These are phyloP conservation scores for Platanthera zijinensis DNA, from an alignment of 106 monocot genomes.

Conservation along the genomic window DNA sequence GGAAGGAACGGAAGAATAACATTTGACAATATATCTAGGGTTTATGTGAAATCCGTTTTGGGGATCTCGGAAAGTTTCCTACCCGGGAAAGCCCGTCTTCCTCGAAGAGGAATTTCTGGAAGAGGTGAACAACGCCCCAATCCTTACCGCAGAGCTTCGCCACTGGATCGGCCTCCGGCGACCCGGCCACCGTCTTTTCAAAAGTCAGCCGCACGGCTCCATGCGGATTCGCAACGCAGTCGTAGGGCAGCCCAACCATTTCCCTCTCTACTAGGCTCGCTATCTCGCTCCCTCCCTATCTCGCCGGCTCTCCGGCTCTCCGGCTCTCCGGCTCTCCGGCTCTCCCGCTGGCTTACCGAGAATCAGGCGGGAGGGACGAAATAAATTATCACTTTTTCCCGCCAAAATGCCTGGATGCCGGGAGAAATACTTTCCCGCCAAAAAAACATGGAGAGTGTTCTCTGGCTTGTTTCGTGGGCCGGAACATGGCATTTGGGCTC, in stretches of 20 bases:
- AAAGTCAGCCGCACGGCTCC: slow-evolving; percentile 79
- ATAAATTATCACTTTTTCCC: neutral
- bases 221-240: slow-evolving; percentile 71
- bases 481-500: too few relatives aligned
- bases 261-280: slow-evolving; percentile 25
- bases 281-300: slow-evolving; percentile 5
- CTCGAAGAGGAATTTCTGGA: slow-evolving; percentile 71
- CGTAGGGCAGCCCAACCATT: slow-evolving; percentile 72
- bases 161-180: slow-evolving; percentile 32
- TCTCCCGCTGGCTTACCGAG: neutral
- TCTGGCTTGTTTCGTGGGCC: too few relatives aligned
- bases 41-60: neutral
- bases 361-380: neutral
- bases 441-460: neutral
- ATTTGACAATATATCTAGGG: neutral
- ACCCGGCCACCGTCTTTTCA: slow-evolving; percentile 53
- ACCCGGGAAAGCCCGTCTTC: slow-evolving; percentile 63
- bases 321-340: neutral
- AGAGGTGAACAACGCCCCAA: slow-evolving; percentile 78
- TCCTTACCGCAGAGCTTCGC: slow-evolving; percentile 66
- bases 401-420: neutral
- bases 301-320: slow-evolving; percentile 5
- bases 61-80: neutral
- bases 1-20: neutral
- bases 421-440: neutral